These are phyloP conservation scores for Phialocephala subalpina DNA, from an alignment of 2,329 filamentous ascomycete species.

Conservation along the genomic window DNA sequence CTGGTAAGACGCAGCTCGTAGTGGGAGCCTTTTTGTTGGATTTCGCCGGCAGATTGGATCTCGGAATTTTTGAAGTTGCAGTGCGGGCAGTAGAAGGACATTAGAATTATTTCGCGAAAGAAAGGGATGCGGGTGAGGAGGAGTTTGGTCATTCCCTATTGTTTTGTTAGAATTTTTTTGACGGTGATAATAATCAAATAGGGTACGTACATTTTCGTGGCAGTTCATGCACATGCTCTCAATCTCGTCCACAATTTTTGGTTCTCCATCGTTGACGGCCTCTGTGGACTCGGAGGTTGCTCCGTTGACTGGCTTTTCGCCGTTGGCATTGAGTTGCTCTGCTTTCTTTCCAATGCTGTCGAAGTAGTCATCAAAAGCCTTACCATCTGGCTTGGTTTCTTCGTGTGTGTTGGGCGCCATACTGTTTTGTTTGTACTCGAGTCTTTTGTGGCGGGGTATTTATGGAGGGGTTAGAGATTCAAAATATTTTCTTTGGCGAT, in stretches of 20 bases:
- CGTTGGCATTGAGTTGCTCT: conserved; percentile 54
- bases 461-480: conserved; percentile 9
- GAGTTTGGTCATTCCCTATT: conserved; percentile 81
- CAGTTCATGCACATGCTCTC: conserved; percentile 91
- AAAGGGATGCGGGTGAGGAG: conserved; percentile 93
- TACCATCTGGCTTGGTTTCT: conserved; percentile 49
- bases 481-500: conserved; percentile 3
- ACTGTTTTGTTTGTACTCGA: conserved; percentile 19
- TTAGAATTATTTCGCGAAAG: conserved; percentile 97
- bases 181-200: background rate
- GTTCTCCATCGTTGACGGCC: conserved; percentile 50
- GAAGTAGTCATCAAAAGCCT: conserved; percentile 64
- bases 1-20: conserved; percentile 83
- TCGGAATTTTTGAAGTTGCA: conserved; percentile 93
- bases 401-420: conserved; percentile 54
- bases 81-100: conserved; percentile 93
- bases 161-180: conserved; percentile 7
- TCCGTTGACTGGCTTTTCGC: conserved; percentile 38
- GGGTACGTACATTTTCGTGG: conserved; percentile 70
- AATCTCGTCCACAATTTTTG: conserved; percentile 69
- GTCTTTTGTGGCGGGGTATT: conserved; percentile 3
- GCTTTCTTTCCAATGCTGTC: conserved; percentile 69
- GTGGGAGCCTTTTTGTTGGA: conserved; percentile 86
- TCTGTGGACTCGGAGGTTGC: conserved; percentile 14
- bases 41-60: conserved; percentile 89